Percentiles rank a stretch among this genome's conserved stretches.
These are phyloP conservation scores for Calonectria henricotiae DNA, from an alignment of 2,329 filamentous ascomycete genomes.

Conservation along the genomic window DNA sequence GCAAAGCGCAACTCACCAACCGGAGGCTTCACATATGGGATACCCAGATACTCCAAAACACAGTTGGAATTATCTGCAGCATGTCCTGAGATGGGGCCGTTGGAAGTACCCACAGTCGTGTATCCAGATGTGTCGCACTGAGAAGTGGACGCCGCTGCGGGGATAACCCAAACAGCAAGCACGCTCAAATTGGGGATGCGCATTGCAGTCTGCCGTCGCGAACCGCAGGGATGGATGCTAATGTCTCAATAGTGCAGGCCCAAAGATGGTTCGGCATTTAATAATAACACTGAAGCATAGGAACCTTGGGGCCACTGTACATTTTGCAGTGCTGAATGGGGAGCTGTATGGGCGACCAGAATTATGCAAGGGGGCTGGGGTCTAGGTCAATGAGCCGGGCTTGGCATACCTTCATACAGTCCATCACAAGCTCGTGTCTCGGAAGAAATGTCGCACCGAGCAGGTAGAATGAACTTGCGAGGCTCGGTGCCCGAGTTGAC, in stretches of 20 bases:
- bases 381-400: background rate
- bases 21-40: slow-evolving; percentile 61
- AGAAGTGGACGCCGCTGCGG: too few relatives aligned
- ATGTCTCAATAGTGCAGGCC: background rate
- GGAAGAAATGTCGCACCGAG: background rate
- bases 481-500: background rate
- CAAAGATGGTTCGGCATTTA: background rate
- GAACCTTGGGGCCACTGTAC: background rate
- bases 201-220: too few relatives aligned
- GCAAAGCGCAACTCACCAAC: slow-evolving; percentile 58
- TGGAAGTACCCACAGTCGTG: slow-evolving; percentile 54
- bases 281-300: background rate
- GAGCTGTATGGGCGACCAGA: background rate
- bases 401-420: background rate
- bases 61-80: slow-evolving; percentile 49
- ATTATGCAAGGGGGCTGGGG: background rate
- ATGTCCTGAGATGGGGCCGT: slow-evolving; percentile 57
- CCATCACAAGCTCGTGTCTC: background rate
- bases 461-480: background rate
- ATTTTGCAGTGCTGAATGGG: background rate
- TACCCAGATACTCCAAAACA: slow-evolving; percentile 61
- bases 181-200: too few relatives aligned
- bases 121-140: slow-evolving; percentile 48
- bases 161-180: too few relatives aligned
- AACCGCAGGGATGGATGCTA: background rate